Evolutionary conservation across 2,329 filamentous ascomycete genomes (phyloP), one percentile per base, ranked within the genome.

Genomic region (Alternaria sp.): DNA sequence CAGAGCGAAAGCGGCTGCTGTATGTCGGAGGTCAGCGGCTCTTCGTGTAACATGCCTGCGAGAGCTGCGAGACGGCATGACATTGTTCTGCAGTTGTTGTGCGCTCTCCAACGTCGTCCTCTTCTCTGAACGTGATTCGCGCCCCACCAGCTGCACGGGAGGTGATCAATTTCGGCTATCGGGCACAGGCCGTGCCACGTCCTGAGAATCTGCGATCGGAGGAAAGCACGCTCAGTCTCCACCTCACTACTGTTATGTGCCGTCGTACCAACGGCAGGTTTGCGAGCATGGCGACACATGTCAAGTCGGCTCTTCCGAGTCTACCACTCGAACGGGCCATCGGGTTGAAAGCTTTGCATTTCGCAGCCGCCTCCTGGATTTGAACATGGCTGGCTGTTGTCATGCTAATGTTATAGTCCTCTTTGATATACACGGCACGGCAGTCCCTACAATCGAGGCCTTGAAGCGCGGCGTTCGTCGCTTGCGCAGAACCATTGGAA

Each of bases 91-190:
- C 21, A 25, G 30, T 14, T 23, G 14, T 51, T 14, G 28, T 37
- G n/a, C 26, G 14, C 28, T 23, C 49, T 51, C 20, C 28, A 33
- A 5, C 20, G 10, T 20, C 28, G 20, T 15, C 18, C 8, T 51
- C 18, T 2, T 15, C 18, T 15, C n/a, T 41, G n/a, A 41, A 41
- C 18, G 33, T 20, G 15, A 49, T 23, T 14, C 15, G 49, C 43
- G 28, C 49, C 47, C 25, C 25, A 33, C 25, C 33, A 33, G 60
- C 30, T 46, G 55, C 54, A 53, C 54, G 30, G 54, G 28, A 11
- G 37, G 15, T 15, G 54, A 55, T 53, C 59, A 41, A 21, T 44
- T 26, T 58, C 43, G 33, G 49, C 21, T 33, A 62, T 58, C 25
- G 14, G 14, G 33, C 55, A 63, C 28, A 18, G 44, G 46, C 28